phyloP scores from a whole-genome alignment of 1,139 yeast genomes.

The Yamadazyma aaseri region DNA sequence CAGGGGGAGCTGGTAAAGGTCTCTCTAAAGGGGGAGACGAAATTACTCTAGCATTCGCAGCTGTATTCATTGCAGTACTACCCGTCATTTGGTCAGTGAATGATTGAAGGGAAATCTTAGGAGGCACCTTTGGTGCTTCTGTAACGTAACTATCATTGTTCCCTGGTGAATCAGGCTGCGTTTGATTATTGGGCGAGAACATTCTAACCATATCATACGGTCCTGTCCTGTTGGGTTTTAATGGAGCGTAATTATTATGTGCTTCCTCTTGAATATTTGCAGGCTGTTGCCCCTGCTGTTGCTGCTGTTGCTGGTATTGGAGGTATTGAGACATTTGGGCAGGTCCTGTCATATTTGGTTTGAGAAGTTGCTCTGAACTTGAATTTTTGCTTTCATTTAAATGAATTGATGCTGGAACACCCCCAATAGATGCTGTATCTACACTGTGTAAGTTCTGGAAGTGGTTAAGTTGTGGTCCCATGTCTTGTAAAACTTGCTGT shows the following conservation, averaged over 20 bases:
- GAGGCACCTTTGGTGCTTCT: constrained; percentile 10
- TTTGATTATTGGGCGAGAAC: constrained; percentile 13
- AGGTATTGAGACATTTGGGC: constrained; percentile 39
- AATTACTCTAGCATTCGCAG: constrained; percentile 27
- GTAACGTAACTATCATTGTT: constrained; percentile 2
- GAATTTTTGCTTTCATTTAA: constrained; percentile 45
- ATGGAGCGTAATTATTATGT: constrained; percentile 9
- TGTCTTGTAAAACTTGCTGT: constrained; percentile 59
- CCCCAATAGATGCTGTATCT: constrained; percentile 62
- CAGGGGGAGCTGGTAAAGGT: constrained; percentile 42
- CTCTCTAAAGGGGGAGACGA: constrained; percentile 22
- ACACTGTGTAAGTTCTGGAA: constrained; percentile 62
- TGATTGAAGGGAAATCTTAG: constrained; percentile 38
- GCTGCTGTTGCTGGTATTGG: constrained; percentile 9
- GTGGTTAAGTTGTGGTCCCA: constrained; percentile 65
- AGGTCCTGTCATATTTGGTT: constrained; percentile 61
- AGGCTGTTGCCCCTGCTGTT: not conserved
- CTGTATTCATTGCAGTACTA: constrained; percentile 37
- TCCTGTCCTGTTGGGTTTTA: constrained; percentile 36
- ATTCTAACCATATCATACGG: constrained; percentile 19
- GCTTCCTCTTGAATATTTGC: constrained; percentile 3
- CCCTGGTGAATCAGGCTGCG: constrained; percentile 3
- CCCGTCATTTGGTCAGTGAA: constrained; percentile 50
- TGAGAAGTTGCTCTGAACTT: constrained; percentile 37
- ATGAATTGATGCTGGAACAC: constrained; percentile 53